phyloP scores from a whole-genome alignment of 2,329 filamentous ascomycete genomes.

The Penicillium sclerotigenum region DNA sequence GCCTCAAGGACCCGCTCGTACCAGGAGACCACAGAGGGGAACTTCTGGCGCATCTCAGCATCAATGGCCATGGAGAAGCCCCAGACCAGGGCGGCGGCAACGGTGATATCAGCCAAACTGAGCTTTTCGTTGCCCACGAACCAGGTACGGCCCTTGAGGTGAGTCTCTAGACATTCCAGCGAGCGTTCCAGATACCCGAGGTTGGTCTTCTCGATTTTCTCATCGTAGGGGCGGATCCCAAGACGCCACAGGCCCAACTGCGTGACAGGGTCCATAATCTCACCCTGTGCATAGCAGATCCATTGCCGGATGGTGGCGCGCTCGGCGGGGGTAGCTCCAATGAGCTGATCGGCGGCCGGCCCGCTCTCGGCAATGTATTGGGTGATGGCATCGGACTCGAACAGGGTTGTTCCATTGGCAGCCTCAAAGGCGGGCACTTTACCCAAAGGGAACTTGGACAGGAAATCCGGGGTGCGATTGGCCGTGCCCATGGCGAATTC shows the following conservation, averaged over 20 bases:
- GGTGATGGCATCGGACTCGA: constrained; percentile 50
- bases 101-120: constrained; percentile 29
- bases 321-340: constrained; percentile 44
- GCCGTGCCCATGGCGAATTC: constrained; percentile 43
- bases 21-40: constrained; percentile 22
- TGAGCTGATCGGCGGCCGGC: constrained; percentile 44
- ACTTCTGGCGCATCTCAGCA: constrained; percentile 27
- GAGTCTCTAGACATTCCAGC: constrained; percentile 19
- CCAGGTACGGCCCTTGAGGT: constrained; percentile 23
- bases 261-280: constrained; percentile 19
- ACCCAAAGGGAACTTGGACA: constrained; percentile 52
- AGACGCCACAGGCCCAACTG: constrained; percentile 22
- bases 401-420: constrained; percentile 47
- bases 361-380: constrained; percentile 48
- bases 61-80: constrained; percentile 26
- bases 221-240: constrained; percentile 20
- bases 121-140: constrained; percentile 20
- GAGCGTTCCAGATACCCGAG: constrained; percentile 22
- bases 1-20: constrained; percentile 23
- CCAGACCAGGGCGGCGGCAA: constrained; percentile 27
- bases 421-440: constrained; percentile 52
- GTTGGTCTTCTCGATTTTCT: constrained; percentile 16
- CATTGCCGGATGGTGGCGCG: constrained; percentile 48
- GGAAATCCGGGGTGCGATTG: constrained; percentile 48
- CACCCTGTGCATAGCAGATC: constrained; percentile 43